phyloP scores from a whole-genome alignment of 1,284 basidiomycete species.

The Puccinia novopanici region DNA sequence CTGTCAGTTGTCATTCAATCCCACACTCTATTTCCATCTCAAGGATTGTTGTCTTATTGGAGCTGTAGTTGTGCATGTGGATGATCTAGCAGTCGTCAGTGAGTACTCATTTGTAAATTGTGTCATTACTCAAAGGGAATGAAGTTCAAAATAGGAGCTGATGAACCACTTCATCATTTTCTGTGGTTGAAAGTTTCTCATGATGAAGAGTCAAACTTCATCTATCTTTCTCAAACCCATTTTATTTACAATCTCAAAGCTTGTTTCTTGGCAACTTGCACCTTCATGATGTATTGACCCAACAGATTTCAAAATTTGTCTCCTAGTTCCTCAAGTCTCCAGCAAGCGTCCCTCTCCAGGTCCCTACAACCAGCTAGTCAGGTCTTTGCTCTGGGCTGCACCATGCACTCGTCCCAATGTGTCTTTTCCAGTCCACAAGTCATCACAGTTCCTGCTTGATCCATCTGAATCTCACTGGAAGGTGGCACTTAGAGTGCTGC shows the following conservation, averaged over 20 bases:
- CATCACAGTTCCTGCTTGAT: slow-evolving; percentile 13
- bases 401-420: slow-evolving; percentile 8
- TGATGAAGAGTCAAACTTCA: background rate
- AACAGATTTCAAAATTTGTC: background rate
- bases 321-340: too few species aligned
- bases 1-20: too few species aligned
- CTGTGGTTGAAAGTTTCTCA: background rate
- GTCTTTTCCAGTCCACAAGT: background rate
- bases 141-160: background rate
- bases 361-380: background rate
- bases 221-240: slow-evolving; percentile 19
- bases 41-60: background rate
- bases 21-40: too few species aligned
- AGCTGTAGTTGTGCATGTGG: background rate
- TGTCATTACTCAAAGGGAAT: background rate
- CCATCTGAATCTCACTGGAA: slow-evolving; percentile 12
- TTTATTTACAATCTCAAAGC: background rate
- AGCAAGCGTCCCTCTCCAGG: background rate
- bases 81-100: slow-evolving; percentile 1
- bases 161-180: slow-evolving; percentile 13
- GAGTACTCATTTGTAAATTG: background rate
- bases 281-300: background rate
- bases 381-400: slow-evolving; percentile 1
- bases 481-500: background rate
- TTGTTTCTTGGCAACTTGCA: background rate